A percentile compares a stretch with the other conserved stretches of the same genome.
These are phyloP conservation scores for Pachyrhizus erosus DNA, from an alignment of 306 rosid species.

Conservation along the genomic window DNA sequence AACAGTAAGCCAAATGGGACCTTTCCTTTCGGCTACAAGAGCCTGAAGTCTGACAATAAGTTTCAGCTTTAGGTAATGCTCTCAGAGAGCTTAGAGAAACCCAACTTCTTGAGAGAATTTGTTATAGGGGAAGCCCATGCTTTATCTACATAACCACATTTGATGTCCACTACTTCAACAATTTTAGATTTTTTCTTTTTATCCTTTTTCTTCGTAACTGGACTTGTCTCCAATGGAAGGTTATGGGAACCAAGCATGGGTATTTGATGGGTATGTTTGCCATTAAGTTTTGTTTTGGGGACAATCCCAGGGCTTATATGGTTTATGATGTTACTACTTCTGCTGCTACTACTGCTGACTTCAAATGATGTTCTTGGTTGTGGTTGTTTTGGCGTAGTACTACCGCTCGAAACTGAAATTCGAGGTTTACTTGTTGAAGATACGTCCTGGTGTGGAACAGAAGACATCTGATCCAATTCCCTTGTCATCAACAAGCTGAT, in stretches of 20 bases:
- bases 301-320: conserved; percentile 50
- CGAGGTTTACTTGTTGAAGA: conserved; percentile 57
- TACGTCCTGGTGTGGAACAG: conserved; percentile 47
- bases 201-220: conserved; percentile 57
- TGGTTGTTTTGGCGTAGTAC: conserved; percentile 50
- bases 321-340: conserved; percentile 39
- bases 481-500: conserved; percentile 75
- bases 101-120: conserved; percentile 73
- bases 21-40: conserved; percentile 55
- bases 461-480: conserved; percentile 69
- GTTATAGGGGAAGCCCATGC: conserved; percentile 79
- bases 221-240: conserved; percentile 52
- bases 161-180: conserved; percentile 82
- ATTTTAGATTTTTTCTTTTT: conserved; percentile 60
- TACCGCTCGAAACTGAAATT: conserved; percentile 43
- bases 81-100: conserved; percentile 84
- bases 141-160: conserved; percentile 69
- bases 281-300: conserved; percentile 50
- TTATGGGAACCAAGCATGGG: conserved; percentile 72
- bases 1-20: conserved; percentile 38
- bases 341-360: conserved; percentile 67
- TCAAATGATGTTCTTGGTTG: conserved; percentile 60
- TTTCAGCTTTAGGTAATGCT: conserved; percentile 62
- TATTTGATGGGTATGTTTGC: conserved; percentile 56
- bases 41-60: conserved; percentile 54